Evolutionary conservation across 1,284 basidiomycete genomes (phyloP).

Genomic region (Puccinia horiana): DNA sequence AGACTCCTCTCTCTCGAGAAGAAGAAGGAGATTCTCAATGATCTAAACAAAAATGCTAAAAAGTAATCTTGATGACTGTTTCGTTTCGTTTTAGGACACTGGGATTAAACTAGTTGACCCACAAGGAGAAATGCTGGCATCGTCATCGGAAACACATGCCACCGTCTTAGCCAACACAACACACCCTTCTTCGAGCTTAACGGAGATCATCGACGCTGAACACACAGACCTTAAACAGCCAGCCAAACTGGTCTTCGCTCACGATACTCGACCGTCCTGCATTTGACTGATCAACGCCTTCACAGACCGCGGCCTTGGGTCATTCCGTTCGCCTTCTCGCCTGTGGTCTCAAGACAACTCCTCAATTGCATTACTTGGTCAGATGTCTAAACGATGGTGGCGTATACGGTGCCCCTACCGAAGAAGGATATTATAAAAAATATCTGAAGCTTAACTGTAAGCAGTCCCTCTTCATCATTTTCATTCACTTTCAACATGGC

Average conservation of each 20-base stretch:
- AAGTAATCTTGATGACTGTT: not conserved
- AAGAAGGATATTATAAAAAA: constrained; percentile 85
- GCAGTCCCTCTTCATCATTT: too few relatives aligned
- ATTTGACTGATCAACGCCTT: constrained; percentile 77
- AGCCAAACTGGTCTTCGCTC: constrained; percentile 80
- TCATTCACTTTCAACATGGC: too few relatives aligned
- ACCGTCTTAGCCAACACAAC: constrained; percentile 84
- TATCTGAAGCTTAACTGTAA: constrained; percentile 80
- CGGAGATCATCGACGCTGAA: constrained; percentile 67
- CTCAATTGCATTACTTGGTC: constrained; percentile 93
- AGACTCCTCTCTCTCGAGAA: too few relatives aligned
- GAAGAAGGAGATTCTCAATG: too few relatives aligned
- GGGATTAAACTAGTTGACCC: constrained; percentile 98
- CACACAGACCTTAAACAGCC: constrained; percentile 79
- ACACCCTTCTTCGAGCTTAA: constrained; percentile 71
- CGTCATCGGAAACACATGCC: constrained; percentile 87
- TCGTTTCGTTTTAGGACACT: constrained; percentile 71
- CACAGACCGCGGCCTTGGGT: constrained; percentile 68
- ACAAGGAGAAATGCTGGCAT: constrained; percentile 97
- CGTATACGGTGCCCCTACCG: constrained; percentile 77
- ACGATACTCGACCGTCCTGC: constrained; percentile 90
- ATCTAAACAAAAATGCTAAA: too few relatives aligned
- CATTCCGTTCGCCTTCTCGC: constrained; percentile 56
- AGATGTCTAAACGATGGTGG: constrained; percentile 82
- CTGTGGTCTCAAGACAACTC: constrained; percentile 83